phyloP scores from a whole-genome alignment of 1,284 basidiomycete genomes.

The Ceratobasidium theobromae region DNA sequence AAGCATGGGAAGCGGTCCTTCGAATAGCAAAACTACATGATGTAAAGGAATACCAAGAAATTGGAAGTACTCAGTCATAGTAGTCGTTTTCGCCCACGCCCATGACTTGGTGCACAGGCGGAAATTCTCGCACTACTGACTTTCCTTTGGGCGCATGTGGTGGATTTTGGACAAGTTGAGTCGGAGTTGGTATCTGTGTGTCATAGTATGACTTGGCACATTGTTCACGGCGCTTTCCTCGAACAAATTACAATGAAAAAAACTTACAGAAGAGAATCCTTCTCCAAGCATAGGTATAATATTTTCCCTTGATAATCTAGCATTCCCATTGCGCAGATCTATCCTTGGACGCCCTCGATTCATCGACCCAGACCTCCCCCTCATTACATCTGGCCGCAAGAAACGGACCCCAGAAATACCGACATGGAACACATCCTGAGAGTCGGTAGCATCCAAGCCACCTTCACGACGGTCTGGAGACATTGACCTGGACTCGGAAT shows the following conservation, averaged over 20 bases:
- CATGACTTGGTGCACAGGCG: constrained; percentile 30
- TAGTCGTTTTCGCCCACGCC: constrained; percentile 16
- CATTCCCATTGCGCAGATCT: constrained; percentile 20
- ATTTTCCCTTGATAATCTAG: constrained; percentile 20
- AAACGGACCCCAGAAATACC: constrained; percentile 17
- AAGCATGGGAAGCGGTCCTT: constrained; percentile 29
- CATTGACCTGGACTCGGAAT: constrained; percentile 7
- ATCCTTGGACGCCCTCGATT: constrained; percentile 24
- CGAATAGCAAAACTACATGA: constrained; percentile 30
- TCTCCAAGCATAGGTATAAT: constrained; percentile 4
- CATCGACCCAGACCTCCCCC: constrained; percentile 26
- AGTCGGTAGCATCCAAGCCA: neutral
- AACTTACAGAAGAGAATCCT: constrained; percentile 12
- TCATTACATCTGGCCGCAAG: constrained; percentile 28
- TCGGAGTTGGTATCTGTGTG: constrained; percentile 15
- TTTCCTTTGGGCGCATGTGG: constrained; percentile 18
- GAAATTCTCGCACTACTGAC: constrained; percentile 23
- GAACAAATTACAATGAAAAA: neutral
- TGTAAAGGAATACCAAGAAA: neutral
- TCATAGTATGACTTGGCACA: constrained; percentile 22
- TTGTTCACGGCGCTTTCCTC: neutral
- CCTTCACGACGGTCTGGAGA: constrained; percentile 13
- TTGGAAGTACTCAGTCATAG: constrained; percentile 14
- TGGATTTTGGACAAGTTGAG: constrained; percentile 28
- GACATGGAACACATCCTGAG: constrained; percentile 15